A percentile compares a stretch with the other conserved stretches of the same genome.
These are phyloP conservation scores for Beauveria asiatica DNA, from an alignment of 2,329 filamentous ascomycete genomes.

Conservation along the genomic window DNA sequence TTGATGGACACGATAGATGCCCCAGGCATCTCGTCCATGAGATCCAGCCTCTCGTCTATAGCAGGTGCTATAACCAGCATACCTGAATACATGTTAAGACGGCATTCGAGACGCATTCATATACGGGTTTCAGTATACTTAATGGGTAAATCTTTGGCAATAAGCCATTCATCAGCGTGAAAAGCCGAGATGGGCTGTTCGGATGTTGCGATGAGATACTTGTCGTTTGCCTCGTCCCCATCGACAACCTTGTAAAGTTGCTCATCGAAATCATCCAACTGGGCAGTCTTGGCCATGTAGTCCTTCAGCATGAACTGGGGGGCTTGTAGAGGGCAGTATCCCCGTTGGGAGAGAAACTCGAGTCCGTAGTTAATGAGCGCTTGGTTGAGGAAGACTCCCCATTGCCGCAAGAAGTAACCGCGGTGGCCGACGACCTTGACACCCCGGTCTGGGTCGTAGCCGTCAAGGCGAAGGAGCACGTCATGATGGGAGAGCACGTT, in stretches of 20 bases:
- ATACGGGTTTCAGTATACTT: slow-evolving; percentile 41
- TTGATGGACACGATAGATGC: slow-evolving; percentile 95
- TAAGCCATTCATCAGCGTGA: slow-evolving; percentile 90
- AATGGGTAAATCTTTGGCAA: slow-evolving; percentile 76
- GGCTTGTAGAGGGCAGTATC: slow-evolving; percentile 75
- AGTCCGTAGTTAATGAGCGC: slow-evolving; percentile 93
- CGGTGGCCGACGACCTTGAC: slow-evolving; percentile 92
- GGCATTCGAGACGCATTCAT: neutral
- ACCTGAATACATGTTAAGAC: slow-evolving; percentile 46
- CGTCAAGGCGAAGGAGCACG: slow-evolving; percentile 77
- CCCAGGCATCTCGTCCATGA: slow-evolving; percentile 85
- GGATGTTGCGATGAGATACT: slow-evolving; percentile 70
- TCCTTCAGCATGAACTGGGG: slow-evolving; percentile 93
- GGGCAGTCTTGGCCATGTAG: slow-evolving; percentile 96
- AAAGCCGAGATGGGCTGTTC: slow-evolving; percentile 93
- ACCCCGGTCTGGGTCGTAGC: slow-evolving; percentile 86
- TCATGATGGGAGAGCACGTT: slow-evolving; percentile 87
- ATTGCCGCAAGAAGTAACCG: slow-evolving; percentile 84
- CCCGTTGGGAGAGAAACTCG: slow-evolving; percentile 74
- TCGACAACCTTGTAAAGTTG: slow-evolving; percentile 95
- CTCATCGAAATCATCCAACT: slow-evolving; percentile 95
- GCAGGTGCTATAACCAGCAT: slow-evolving; percentile 87
- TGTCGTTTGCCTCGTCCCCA: slow-evolving; percentile 80
- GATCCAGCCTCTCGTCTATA: slow-evolving; percentile 93
- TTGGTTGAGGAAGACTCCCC: slow-evolving; percentile 85